Evolutionary conservation across 169 alveolate species (phyloP).

Genomic region (Plasmodium adleri): DNA sequence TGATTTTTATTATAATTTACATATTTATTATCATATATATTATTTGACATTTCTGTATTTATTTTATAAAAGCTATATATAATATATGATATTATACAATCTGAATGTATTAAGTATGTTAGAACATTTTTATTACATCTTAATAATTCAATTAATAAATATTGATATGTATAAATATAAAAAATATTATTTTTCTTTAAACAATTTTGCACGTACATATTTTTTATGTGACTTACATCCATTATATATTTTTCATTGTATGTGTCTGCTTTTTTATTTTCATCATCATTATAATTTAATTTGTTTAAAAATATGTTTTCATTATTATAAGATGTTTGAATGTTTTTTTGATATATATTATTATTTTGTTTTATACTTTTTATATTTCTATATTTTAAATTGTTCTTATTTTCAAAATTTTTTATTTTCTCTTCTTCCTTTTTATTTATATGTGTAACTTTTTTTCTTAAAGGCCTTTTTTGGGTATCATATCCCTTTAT

Average conservation of each 20-base stretch:
- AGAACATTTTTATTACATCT: conserved; percentile 25
- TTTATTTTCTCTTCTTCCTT: background rate
- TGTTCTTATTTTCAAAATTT: background rate
- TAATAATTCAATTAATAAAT: conserved; percentile 50
- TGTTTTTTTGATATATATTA: no score
- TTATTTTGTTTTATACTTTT: background rate
- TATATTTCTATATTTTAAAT: conserved; percentile 1
- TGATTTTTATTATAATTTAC: background rate
- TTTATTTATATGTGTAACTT: background rate
- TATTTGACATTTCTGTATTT: background rate
- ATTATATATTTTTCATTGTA: conserved; percentile 16
- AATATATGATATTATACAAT: conserved; percentile 54
- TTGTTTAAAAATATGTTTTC: conserved; percentile 36
- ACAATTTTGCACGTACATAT: conserved; percentile 22
- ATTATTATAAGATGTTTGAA: background rate
- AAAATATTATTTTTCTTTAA: conserved; percentile 18
- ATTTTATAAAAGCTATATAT: conserved; percentile 63
- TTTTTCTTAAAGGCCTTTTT: no score
- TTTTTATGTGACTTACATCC: conserved; percentile 27
- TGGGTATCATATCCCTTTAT: background rate
- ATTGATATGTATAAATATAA: conserved; percentile 57
- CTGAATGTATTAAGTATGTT: conserved; percentile 36
- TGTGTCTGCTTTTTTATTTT: conserved; percentile 9
- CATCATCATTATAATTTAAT: background rate
- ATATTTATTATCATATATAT: background rate